Conservation (phyloP, 169 alveolate species). For the Eimeria falciformis region DNA sequence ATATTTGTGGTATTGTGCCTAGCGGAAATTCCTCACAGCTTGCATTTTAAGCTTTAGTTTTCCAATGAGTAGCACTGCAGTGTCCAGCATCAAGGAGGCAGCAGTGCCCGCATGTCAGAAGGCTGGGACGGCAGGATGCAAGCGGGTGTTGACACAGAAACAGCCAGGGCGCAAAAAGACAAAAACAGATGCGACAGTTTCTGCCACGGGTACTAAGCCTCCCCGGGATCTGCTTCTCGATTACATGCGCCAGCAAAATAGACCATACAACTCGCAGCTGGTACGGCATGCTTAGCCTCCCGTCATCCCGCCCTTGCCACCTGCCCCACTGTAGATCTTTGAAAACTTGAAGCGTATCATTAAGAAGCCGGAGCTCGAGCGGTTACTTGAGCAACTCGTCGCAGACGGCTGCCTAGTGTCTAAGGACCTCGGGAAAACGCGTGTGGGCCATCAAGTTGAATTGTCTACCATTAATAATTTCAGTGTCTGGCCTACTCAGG, state of each 20-base stretch:
- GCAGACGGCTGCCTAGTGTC: slow-evolving; percentile 57
- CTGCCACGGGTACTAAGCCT: not conserved
- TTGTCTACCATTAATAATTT: not conserved
- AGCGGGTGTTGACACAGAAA: slow-evolving; percentile 35
- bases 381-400: slow-evolving; percentile 50
- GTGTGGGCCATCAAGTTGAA: not conserved
- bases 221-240: slow-evolving; percentile 20
- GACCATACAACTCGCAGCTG: slow-evolving; percentile 76
- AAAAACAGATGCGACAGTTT: not conserved
- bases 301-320: not conserved
- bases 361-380: slow-evolving; percentile 62
- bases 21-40: not conserved
- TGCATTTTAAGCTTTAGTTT: not conserved
- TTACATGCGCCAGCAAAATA: slow-evolving; percentile 70
- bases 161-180: slow-evolving; percentile 49
- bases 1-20: no score
- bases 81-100: slow-evolving; percentile 7
- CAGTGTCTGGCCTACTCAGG: slow-evolving; percentile 14
- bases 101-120: not conserved
- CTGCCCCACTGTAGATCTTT: slow-evolving; percentile 35
- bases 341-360: slow-evolving; percentile 44
- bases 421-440: slow-evolving; percentile 74
- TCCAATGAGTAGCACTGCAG: not conserved
- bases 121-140: slow-evolving; percentile 3
- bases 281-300: slow-evolving; percentile 31